Evolutionary conservation across 148 eudicot species (phyloP).

Genomic region (Arbutus unedo): DNA sequence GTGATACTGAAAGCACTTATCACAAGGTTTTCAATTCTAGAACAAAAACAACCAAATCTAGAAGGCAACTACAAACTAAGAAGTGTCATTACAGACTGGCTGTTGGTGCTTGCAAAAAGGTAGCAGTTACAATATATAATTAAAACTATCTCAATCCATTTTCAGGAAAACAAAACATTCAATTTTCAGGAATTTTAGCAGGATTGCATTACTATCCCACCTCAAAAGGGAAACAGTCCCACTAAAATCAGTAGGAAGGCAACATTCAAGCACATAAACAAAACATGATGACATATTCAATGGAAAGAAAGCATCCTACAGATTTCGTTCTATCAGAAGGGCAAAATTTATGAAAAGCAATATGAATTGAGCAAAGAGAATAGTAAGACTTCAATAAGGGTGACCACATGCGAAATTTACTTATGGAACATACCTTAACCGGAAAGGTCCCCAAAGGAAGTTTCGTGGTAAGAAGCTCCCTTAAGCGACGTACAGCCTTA

Average conservation of each 20-base stretch:
- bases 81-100: background rate
- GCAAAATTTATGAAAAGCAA: background rate
- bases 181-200: background rate
- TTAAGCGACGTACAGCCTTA: slow-evolving; percentile 77
- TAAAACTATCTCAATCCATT: background rate
- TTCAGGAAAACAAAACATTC: background rate
- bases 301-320: slow-evolving; percentile 6
- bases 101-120: background rate
- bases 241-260: background rate
- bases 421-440: slow-evolving; percentile 49
- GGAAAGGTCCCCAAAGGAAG: slow-evolving; percentile 93
- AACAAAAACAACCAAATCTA: background rate
- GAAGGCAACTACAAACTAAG: background rate
- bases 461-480: slow-evolving; percentile 84
- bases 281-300: background rate
- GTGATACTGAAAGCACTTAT: background rate
- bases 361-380: background rate
- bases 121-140: background rate
- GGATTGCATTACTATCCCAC: background rate
- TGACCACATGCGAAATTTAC: background rate
- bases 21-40: background rate
- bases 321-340: background rate
- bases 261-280: background rate
- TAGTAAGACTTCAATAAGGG: background rate
- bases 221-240: background rate